Evolutionary conservation across 2,329 filamentous ascomycete species (phyloP), one percentile per base, ranked within the genome.

Genomic region (Hysterium pulicare): DNA sequence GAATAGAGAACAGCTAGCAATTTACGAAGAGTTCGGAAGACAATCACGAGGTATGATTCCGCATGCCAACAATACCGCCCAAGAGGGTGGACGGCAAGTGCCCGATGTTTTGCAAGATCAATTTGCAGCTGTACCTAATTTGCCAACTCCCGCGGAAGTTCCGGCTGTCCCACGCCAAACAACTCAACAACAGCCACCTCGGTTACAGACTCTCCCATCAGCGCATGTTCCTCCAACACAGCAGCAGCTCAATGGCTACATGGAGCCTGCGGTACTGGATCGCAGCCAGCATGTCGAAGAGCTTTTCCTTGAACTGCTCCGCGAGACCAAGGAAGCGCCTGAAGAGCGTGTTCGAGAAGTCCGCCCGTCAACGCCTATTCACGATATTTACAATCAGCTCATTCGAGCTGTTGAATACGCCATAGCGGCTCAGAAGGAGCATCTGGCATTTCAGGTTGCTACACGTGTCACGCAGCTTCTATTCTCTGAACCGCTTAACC

Each of bases 11-110:
- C 93, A 98, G 59, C 81, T 97, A 73, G 87, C 87, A 9, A 94
- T 98, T 20, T 98, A 98, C 59, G 90, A 97, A 59, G 90, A 97
- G 49, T 98, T 98, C 66, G 89, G 88, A 8, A 79, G 90, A 42
- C 89, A 95, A 62, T 84, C 88, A 21, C 84, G 89, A 42, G 79
- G 77, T n/a, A 68, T 77, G 32, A 66, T 59, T 64, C 75, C 60
- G 53, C 82, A 70, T 61, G 75, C 60, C 60, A 81, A 66, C 64
- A 82, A 62, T 64, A 65, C 70, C 7, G 79, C 79, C 2, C 76
- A 79, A 37, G 81, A 83, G 48, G 74, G 73, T 42, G 75, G 75
- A 35, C 76, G 81, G 42, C 80, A 82, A 51, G 63, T 84, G 39
- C 77, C 78, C 9, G 81, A 84, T 54, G 74, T 83, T 13, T 70